Percentiles rank a stretch among this genome's conserved stretches.
phyloP scores from a whole-genome alignment of 2,329 filamentous ascomycete genomes.

The Phialocephala subalpina region DNA sequence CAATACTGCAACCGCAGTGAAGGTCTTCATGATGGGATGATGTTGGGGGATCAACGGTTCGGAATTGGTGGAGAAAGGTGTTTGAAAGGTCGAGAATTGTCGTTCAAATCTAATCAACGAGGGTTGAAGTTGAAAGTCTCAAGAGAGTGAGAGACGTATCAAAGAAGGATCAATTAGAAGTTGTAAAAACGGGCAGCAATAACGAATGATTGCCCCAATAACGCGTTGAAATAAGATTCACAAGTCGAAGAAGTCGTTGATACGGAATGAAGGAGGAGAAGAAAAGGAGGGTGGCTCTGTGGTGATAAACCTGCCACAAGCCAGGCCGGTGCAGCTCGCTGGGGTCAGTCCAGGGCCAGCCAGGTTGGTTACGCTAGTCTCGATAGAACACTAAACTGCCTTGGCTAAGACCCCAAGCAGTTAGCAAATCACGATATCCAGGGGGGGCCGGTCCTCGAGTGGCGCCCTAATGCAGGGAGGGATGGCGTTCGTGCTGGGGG shows the following conservation, averaged over 20 bases:
- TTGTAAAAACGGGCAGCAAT: constrained; percentile 24
- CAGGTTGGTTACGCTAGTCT: not conserved
- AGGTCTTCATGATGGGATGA: constrained; percentile 40
- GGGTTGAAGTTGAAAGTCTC: constrained; percentile 29
- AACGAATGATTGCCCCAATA: constrained; percentile 30
- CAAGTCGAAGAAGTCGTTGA: constrained; percentile 1
- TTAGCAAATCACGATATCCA: not conserved
- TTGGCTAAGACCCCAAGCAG: not conserved
- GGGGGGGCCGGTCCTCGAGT: not conserved
- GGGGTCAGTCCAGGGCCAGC: not conserved
- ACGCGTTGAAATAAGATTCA: constrained; percentile 1
- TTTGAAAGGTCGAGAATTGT: constrained; percentile 9
- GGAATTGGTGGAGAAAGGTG: not conserved
- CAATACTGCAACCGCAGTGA: constrained; percentile 39
- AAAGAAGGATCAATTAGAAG: constrained; percentile 29
- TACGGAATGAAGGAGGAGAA: not conserved
- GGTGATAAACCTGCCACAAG: not conserved
- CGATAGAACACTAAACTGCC: not conserved
- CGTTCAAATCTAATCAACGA: constrained; percentile 22
- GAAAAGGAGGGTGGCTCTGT: constrained; percentile 1
- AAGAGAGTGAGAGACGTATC: constrained; percentile 34
- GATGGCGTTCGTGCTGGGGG: not conserved
- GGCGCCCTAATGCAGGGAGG: not conserved
- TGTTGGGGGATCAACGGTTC: constrained; percentile 14
- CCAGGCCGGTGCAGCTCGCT: not conserved